Conservation (phyloP, 768 basidiomycete species). For the Chalciporus chontae region DNA sequence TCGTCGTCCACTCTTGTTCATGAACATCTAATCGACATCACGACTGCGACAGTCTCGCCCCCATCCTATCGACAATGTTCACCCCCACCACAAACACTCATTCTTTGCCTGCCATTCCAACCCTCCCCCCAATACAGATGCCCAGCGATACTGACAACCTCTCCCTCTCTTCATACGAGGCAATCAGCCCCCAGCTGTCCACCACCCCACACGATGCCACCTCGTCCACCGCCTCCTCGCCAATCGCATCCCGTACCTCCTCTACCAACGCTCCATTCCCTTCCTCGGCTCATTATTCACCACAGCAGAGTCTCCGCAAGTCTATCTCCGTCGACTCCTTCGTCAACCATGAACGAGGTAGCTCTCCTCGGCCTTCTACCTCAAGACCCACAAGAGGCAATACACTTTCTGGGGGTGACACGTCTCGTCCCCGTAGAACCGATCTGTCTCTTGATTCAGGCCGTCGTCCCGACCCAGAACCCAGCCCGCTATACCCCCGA, state of each 20-base stretch:
- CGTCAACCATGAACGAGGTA: conserved; percentile 42
- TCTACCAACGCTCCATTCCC: conserved; percentile 1
- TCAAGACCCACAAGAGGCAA: conserved; percentile 39
- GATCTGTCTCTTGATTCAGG: conserved; percentile 26
- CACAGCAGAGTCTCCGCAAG: conserved; percentile 52
- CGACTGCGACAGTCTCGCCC: not conserved
- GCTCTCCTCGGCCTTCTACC: conserved; percentile 25
- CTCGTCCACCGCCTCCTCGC: conserved; percentile 42
- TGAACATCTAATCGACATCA: conserved; percentile 4
- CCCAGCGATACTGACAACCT: conserved; percentile 26
- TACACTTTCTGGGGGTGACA: conserved; percentile 34
- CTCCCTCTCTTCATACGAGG: conserved; percentile 9
- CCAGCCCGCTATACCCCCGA: conserved; percentile 38
- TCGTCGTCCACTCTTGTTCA: conserved; percentile 8
- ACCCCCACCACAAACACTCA: conserved; percentile 15
- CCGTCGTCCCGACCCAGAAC: conserved; percentile 23
- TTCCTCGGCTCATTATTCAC: conserved; percentile 21
- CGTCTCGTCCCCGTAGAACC: conserved; percentile 31
- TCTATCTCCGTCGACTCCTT: conserved; percentile 79
- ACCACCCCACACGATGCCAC: conserved; percentile 39
- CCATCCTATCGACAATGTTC: conserved; percentile 20
- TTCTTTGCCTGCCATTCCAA: conserved; percentile 36
- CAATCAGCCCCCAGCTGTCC: conserved; percentile 27
- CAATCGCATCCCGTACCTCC: conserved; percentile 14
- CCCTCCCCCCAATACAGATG: conserved; percentile 45